Conservation (phyloP, 345 rosid genomes). For the Gossypium raimondii region DNA sequence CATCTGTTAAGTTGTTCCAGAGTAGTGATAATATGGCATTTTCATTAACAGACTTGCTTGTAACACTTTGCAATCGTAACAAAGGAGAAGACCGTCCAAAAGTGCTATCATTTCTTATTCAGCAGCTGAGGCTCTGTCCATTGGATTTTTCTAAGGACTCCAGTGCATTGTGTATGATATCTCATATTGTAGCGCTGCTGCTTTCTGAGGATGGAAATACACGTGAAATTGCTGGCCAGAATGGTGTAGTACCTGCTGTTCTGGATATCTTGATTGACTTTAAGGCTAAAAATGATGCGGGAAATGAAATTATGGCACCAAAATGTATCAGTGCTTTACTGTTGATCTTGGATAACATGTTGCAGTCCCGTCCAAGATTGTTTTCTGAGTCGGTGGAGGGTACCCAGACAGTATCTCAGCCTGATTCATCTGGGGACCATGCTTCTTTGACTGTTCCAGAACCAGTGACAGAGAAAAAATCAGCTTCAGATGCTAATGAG, state of each 20-base stretch:
- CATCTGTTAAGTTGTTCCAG: constrained; percentile 70
- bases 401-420: constrained; percentile 42
- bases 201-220: constrained; percentile 77
- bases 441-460: constrained; percentile 34
- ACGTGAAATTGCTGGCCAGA: constrained; percentile 73
- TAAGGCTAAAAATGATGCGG: constrained; percentile 48
- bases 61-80: constrained; percentile 80
- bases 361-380: constrained; percentile 61
- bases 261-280: constrained; percentile 63
- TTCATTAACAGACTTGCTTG: constrained; percentile 80
- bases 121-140: constrained; percentile 74
- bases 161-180: constrained; percentile 67
- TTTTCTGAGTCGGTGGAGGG: constrained; percentile 47
- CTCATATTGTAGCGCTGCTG: constrained; percentile 79
- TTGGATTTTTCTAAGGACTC: constrained; percentile 65
- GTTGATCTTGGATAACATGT: constrained; percentile 78
- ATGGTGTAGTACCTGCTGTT: constrained; percentile 58
- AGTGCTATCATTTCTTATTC: constrained; percentile 71
- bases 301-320: constrained; percentile 53
- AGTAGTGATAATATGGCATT: constrained; percentile 69
- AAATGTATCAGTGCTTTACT: constrained; percentile 84
- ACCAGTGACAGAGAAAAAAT: constrained; percentile 33
- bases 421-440: constrained; percentile 37
- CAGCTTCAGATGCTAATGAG: constrained; percentile 41
- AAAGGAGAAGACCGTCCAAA: constrained; percentile 84